Percentiles rank a stretch among this genome's conserved stretches.
Evolutionary conservation across 441 rosid genomes (phyloP).

Genomic region (Populus hybrid): DNA sequence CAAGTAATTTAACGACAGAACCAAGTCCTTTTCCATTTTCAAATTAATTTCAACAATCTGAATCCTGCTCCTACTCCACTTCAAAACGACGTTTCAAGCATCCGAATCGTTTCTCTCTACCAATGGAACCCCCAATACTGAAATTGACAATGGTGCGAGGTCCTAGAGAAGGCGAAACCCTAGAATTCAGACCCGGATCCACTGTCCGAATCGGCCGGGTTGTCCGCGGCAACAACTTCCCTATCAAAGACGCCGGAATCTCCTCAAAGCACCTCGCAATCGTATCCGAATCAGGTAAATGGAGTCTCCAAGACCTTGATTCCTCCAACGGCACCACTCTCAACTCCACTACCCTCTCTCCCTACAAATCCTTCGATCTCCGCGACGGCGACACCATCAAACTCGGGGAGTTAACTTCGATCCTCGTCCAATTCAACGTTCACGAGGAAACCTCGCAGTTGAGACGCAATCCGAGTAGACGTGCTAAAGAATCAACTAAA

Average conservation of each 20-base stretch:
- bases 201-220: slow-evolving; percentile 57
- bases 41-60: neutral
- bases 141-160: slow-evolving; percentile 48
- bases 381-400: slow-evolving; percentile 47
- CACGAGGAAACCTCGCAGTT: slow-evolving; percentile 19
- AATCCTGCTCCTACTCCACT: neutral
- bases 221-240: slow-evolving; percentile 61
- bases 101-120: neutral
- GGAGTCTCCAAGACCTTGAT: slow-evolving; percentile 62
- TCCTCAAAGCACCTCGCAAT: slow-evolving; percentile 68
- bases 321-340: slow-evolving; percentile 78
- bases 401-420: slow-evolving; percentile 57
- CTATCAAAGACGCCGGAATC: slow-evolving; percentile 67
- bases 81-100: neutral
- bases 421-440: slow-evolving; percentile 31
- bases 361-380: slow-evolving; percentile 37
- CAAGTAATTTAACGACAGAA: neutral
- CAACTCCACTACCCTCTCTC: slow-evolving; percentile 38
- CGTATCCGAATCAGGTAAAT: slow-evolving; percentile 44
- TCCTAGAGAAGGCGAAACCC: slow-evolving; percentile 60
- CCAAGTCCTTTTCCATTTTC: neutral
- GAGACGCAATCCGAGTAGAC: slow-evolving; percentile 34
- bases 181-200: slow-evolving; percentile 48
- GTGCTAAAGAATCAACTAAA: slow-evolving; percentile 17
- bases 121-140: slow-evolving; percentile 19